Percentiles rank a stretch among this genome's conserved stretches.
phyloP scores from a whole-genome alignment of 345 rosid genomes.

The Populus davidiana region DNA sequence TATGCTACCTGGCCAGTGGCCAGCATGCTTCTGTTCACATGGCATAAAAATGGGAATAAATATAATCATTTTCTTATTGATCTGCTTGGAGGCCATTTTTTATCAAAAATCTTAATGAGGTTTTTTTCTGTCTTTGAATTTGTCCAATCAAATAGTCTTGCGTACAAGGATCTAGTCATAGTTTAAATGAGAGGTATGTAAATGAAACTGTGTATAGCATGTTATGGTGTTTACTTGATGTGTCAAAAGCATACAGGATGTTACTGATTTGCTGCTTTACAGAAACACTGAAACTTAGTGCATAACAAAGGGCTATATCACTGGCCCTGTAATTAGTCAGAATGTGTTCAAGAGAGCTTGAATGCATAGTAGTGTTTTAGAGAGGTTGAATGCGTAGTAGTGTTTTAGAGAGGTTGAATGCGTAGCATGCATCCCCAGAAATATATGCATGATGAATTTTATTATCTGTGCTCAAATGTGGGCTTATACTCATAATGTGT shows the following conservation, averaged over 20 bases:
- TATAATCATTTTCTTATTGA: background rate
- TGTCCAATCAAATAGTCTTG: background rate
- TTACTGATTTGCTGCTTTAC: background rate
- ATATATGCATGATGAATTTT: background rate
- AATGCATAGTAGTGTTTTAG: background rate
- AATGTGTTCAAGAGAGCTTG: too few species aligned
- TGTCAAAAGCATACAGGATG: background rate
- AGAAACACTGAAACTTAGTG: background rate
- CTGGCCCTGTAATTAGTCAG: background rate
- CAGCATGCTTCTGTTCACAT: background rate
- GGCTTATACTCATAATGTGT: background rate
- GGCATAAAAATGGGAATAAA: background rate
- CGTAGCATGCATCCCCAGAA: background rate
- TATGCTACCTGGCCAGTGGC: background rate
- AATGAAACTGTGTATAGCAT: background rate
- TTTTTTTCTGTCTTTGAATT: background rate
- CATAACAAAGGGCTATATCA: background rate
- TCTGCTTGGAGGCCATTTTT: background rate
- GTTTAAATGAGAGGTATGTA: background rate
- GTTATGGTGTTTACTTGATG: background rate
- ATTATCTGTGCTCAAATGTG: background rate
- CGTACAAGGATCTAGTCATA: background rate
- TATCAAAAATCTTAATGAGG: background rate
- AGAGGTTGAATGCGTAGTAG: background rate
- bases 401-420: background rate